phyloP scores from a whole-genome alignment of 371 early-diverging fungal species.

The Syncephalis plumigaleata region DNA sequence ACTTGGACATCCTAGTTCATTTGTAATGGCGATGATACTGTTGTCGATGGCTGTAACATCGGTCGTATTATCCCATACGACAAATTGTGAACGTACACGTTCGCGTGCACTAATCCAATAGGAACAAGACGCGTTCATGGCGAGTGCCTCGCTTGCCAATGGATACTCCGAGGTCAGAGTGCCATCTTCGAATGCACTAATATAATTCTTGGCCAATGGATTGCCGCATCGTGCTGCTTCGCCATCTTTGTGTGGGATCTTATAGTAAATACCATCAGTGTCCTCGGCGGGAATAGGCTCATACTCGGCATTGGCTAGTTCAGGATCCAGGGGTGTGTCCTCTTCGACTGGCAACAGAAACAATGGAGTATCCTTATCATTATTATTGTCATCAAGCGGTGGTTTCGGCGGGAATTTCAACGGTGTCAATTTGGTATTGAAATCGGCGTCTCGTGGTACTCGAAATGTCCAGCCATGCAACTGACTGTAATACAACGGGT shows the following conservation, averaged over 20 bases:
- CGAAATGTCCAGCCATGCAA: constrained; percentile 70
- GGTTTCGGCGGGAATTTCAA: constrained; percentile 8
- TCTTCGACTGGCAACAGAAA: constrained; percentile 6
- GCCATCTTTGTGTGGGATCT: constrained; percentile 81
- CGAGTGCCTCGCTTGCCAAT: constrained; percentile 62
- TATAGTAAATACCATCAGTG: constrained; percentile 23
- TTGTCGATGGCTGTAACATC: background rate
- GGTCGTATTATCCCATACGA: constrained; percentile 45
- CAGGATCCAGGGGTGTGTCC: constrained; percentile 7
- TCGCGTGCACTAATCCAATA: constrained; percentile 89
- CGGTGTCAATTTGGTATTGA: constrained; percentile 6
- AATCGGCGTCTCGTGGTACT: constrained; percentile 22
- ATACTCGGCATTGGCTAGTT: constrained; percentile 17
- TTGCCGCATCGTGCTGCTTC: constrained; percentile 68
- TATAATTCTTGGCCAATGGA: constrained; percentile 69
- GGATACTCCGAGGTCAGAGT: constrained; percentile 48
- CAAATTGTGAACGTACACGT: constrained; percentile 70
- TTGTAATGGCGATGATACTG: background rate
- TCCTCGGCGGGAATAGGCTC: constrained; percentile 19
- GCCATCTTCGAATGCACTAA: constrained; percentile 60
- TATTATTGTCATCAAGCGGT: background rate
- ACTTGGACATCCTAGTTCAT: background rate
- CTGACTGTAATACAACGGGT: constrained; percentile 53
- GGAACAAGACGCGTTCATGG: constrained; percentile 58
- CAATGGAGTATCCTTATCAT: too few species aligned